phyloP scores from a whole-genome alignment of 306 rosid genomes.

The Hippophae tibetana region DNA sequence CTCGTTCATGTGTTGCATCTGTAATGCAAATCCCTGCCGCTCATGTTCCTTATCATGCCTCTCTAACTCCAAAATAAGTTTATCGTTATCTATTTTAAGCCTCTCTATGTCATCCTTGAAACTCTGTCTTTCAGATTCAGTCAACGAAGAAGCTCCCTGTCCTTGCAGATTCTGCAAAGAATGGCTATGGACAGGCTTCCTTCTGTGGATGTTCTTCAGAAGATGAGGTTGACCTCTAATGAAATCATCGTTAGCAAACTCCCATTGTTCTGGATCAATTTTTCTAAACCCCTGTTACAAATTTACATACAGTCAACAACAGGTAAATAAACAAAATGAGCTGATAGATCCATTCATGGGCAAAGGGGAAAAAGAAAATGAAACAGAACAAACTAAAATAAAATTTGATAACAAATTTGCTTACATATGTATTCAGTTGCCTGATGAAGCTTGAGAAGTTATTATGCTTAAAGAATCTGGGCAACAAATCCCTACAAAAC shows the following conservation, averaged over 20 bases:
- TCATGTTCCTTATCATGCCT: conserved; percentile 34
- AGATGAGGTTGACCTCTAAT: conserved; percentile 64
- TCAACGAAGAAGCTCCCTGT: conserved; percentile 35
- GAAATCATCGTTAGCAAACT: conserved; percentile 71
- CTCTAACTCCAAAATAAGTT: conserved; percentile 37
- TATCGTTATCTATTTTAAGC: conserved; percentile 42
- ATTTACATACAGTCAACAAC: conserved; percentile 3
- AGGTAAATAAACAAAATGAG: not conserved
- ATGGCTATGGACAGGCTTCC: conserved; percentile 87
- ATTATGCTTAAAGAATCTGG: conserved; percentile 72
- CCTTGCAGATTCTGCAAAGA: conserved; percentile 52
- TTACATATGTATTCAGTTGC: conserved; percentile 90
- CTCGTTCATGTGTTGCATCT: conserved; percentile 29
- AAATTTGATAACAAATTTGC: conserved; percentile 21
- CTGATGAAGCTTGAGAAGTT: conserved; percentile 92
- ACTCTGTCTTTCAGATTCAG: conserved; percentile 44
- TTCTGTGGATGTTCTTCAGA: conserved; percentile 66
- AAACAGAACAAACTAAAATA: not conserved
- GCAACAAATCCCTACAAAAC: conserved; percentile 52
- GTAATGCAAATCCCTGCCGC: conserved; percentile 27
- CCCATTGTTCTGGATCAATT: conserved; percentile 80
- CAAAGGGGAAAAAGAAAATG: conserved; percentile 4
- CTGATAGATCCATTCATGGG: too few species aligned
- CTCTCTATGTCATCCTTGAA: conserved; percentile 46
- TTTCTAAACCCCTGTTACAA: conserved; percentile 71